phyloP scores from a whole-genome alignment of 306 rosid species.

The Chamaecrista fasciculata region DNA sequence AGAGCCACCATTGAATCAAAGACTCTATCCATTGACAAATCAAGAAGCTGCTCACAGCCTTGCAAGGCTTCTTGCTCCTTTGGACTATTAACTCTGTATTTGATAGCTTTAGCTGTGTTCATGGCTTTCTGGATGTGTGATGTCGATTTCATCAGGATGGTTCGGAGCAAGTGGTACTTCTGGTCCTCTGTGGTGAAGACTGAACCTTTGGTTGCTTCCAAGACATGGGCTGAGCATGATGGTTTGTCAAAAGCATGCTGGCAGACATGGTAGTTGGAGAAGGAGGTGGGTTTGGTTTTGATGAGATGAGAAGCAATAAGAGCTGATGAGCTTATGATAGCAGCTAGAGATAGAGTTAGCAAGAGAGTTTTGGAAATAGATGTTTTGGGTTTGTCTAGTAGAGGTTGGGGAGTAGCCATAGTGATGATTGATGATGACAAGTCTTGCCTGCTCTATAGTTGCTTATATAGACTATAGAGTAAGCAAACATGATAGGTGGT shows the following conservation, averaged over 20 bases:
- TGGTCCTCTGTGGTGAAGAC: background rate
- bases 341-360: slow-evolving; percentile 39
- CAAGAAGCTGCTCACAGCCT: slow-evolving; percentile 44
- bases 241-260: slow-evolving; percentile 36
- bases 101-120: slow-evolving; percentile 11
- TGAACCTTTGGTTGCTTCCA: slow-evolving; percentile 11
- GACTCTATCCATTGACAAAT: slow-evolving; percentile 36
- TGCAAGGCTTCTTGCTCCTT: slow-evolving; percentile 29
- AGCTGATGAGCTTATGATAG: slow-evolving; percentile 38
- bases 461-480: too few relatives aligned
- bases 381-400: slow-evolving; percentile 34
- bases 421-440: too few relatives aligned
- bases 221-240: slow-evolving; percentile 46
- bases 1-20: slow-evolving; percentile 33
- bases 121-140: slow-evolving; percentile 22
- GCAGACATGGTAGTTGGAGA: slow-evolving; percentile 29
- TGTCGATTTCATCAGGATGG: slow-evolving; percentile 27
- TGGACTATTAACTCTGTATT: slow-evolving; percentile 29
- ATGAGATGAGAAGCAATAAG: slow-evolving; percentile 32
- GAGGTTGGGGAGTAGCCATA: slow-evolving; percentile 50
- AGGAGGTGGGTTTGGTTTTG: slow-evolving; percentile 26
- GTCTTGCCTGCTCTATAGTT: too few relatives aligned
- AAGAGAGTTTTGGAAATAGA: slow-evolving; percentile 23
- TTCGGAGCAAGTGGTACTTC: slow-evolving; percentile 14
- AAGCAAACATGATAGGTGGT: too few relatives aligned